phyloP scores from a whole-genome alignment of 1,139 yeast genomes.

The Geotrichum candidum region DNA sequence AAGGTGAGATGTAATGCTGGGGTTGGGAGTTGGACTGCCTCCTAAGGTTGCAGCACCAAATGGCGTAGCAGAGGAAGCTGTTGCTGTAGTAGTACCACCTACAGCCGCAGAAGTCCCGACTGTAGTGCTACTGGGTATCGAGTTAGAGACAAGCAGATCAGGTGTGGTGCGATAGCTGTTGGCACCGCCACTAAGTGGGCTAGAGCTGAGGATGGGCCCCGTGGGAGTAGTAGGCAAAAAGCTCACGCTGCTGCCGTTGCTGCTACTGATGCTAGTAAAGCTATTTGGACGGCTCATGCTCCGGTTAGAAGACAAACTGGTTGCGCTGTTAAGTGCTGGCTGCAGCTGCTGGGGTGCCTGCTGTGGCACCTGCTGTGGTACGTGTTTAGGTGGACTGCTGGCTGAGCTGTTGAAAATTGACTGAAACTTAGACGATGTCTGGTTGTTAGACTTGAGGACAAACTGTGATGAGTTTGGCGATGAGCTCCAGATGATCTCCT shows the following conservation, averaged over 20 bases:
- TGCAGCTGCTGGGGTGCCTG: background rate
- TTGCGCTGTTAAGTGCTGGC: background rate
- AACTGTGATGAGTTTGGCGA: constrained; percentile 6
- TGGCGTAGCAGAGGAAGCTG: background rate
- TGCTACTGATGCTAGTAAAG: background rate
- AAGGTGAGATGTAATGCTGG: background rate
- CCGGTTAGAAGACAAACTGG: background rate
- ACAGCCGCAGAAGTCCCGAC: constrained; percentile 2
- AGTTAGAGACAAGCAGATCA: background rate
- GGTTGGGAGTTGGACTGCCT: background rate
- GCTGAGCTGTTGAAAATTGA: constrained; percentile 11
- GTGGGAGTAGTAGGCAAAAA: background rate
- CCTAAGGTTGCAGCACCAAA: background rate
- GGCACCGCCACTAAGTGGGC: background rate
- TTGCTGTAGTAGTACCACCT: background rate
- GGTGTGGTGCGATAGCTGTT: background rate
- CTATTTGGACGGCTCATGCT: background rate
- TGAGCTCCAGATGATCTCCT: constrained; percentile 15
- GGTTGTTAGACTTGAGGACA: background rate
- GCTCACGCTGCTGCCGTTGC: background rate
- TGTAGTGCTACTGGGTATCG: background rate
- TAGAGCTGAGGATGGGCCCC: background rate
- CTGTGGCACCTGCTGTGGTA: background rate
- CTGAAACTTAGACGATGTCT: constrained; percentile 9
- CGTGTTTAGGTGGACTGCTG: background rate